phyloP scores from a whole-genome alignment of 306 rosid genomes.

The Lathyrus aphaca region DNA sequence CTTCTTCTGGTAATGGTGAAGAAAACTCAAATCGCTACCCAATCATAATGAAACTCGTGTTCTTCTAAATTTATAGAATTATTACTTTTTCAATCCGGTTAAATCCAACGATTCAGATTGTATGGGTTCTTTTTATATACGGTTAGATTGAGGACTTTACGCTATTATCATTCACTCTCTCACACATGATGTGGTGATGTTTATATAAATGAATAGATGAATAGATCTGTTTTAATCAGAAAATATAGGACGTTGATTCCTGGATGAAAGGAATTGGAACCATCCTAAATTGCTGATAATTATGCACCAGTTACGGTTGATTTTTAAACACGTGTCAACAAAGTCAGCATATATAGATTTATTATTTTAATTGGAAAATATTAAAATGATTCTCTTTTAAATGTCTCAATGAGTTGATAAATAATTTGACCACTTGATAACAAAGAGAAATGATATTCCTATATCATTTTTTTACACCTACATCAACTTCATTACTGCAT shows the following conservation, averaged over 20 bases:
- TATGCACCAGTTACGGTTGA: constrained; percentile 35
- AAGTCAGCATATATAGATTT: neutral
- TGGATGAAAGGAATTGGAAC: constrained; percentile 3
- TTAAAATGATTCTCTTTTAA: too few species aligned
- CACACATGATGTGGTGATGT: neutral
- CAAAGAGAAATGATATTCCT: too few species aligned
- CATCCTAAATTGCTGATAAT: constrained; percentile 47
- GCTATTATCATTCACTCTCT: constrained; percentile 28
- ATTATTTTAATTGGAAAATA: too few species aligned
- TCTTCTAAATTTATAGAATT: constrained; percentile 44
- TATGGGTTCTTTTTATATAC: constrained; percentile 31
- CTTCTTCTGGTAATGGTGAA: constrained; percentile 25
- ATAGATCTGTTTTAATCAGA: neutral
- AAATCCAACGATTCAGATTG: constrained; percentile 42
- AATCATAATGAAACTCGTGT: constrained; percentile 29
- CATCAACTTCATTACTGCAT: too few species aligned
- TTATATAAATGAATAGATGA: neutral
- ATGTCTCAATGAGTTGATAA: too few species aligned
- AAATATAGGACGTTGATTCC: constrained; percentile 36
- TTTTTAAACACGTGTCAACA: constrained; percentile 41
- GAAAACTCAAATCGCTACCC: constrained; percentile 31
- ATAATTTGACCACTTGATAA: too few species aligned
- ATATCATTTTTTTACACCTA: too few species aligned
- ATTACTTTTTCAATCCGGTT: neutral
- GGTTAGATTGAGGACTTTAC: constrained; percentile 15